These are phyloP conservation scores for Arctium minus DNA, from an alignment of 129 eudicot genomes.

Conservation along the genomic window DNA sequence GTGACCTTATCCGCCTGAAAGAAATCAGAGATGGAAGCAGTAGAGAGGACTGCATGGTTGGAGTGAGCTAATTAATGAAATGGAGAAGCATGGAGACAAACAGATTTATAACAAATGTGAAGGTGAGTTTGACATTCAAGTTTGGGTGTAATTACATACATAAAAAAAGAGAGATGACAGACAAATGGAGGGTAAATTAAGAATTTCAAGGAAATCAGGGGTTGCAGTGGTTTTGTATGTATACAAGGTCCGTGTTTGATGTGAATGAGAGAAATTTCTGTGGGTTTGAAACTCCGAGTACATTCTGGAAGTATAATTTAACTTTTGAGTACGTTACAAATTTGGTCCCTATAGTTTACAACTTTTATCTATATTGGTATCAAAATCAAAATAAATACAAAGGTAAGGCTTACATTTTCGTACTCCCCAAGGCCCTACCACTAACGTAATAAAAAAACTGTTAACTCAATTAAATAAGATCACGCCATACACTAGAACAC, in stretches of 20 bases:
- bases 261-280: background rate
- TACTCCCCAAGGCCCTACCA: no score
- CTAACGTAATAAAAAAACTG: no score
- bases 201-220: background rate
- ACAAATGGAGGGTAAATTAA: background rate
- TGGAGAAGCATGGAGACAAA: background rate
- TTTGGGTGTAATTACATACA: background rate
- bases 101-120: background rate
- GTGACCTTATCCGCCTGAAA: slow-evolving; percentile 4
- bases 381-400: no score
- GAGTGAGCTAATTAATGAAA: background rate
- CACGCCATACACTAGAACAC: no score
- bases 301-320: no score
- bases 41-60: slow-evolving; percentile 31
- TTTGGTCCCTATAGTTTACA: no score
- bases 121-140: background rate
- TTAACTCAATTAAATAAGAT: no score
- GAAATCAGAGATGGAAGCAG: background rate
- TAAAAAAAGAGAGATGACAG: background rate
- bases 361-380: no score
- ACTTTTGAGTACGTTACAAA: no score
- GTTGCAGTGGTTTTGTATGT: background rate
- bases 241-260: background rate
- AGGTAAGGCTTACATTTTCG: no score
- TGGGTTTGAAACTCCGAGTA: background rate